A percentile compares a stretch with the other conserved stretches of the same genome.
These are phyloP conservation scores for Botrytis elliptica DNA, from an alignment of 2,329 filamentous ascomycete species.

Conservation along the genomic window DNA sequence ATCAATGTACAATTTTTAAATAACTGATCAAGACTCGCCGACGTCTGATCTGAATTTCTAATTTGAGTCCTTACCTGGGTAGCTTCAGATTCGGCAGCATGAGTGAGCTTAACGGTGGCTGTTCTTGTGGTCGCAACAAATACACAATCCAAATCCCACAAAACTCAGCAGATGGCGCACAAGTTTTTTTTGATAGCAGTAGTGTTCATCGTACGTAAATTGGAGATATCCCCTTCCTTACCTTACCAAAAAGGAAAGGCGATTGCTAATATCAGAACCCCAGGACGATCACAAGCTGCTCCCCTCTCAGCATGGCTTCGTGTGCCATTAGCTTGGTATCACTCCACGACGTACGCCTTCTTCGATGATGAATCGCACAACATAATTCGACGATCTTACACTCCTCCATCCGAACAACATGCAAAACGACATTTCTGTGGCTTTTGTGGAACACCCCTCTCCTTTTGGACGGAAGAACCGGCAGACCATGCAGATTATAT, in stretches of 20 bases:
- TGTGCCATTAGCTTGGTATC: slow-evolving; percentile 79
- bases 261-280: slow-evolving; percentile 31
- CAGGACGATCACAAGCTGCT: slow-evolving; percentile 65
- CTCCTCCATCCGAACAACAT: slow-evolving; percentile 52
- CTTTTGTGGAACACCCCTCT: slow-evolving; percentile 83
- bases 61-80: background rate
- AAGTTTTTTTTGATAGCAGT: slow-evolving; percentile 61
- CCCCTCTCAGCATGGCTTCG: slow-evolving; percentile 80
- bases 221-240: background rate
- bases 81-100: background rate
- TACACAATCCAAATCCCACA: slow-evolving; percentile 73
- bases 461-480: slow-evolving; percentile 78
- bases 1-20: background rate
- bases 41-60: background rate
- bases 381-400: slow-evolving; percentile 66
- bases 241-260: background rate
- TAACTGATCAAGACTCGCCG: background rate
- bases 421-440: slow-evolving; percentile 82
- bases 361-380: slow-evolving; percentile 74
- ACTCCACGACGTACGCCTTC: slow-evolving; percentile 70
- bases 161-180: slow-evolving; percentile 54
- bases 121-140: slow-evolving; percentile 81
- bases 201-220: slow-evolving; percentile 61
- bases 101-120: slow-evolving; percentile 56
- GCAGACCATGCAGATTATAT: slow-evolving; percentile 73